Percentiles rank a stretch among this genome's conserved stretches.
Conservation (phyloP, 768 basidiomycete species). For the Suillus bovinus region DNA sequence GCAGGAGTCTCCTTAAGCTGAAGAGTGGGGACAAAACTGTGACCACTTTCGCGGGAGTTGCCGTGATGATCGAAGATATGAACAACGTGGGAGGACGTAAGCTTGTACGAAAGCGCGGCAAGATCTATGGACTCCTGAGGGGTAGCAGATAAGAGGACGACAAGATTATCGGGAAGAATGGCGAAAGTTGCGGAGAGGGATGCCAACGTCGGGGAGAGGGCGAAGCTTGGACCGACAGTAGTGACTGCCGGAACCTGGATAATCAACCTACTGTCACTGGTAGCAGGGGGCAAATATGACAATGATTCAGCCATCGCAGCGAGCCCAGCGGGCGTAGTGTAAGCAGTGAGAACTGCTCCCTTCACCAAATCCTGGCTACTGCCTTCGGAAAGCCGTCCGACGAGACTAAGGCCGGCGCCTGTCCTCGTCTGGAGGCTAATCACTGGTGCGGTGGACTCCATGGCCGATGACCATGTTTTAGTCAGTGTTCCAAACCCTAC, state of each 20-base stretch:
- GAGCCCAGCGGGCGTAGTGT: slow-evolving; percentile 82
- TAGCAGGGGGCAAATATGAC: slow-evolving; percentile 64
- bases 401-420: slow-evolving; percentile 79
- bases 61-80: slow-evolving; percentile 91
- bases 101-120: slow-evolving; percentile 71
- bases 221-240: slow-evolving; percentile 60
- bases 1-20: slow-evolving; percentile 30
- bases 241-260: slow-evolving; percentile 82
- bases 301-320: slow-evolving; percentile 83
- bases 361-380: slow-evolving; percentile 66
- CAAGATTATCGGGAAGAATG: slow-evolving; percentile 63
- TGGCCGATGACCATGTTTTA: slow-evolving; percentile 57
- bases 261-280: slow-evolving; percentile 65
- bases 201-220: slow-evolving; percentile 77
- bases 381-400: slow-evolving; percentile 79
- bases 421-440: slow-evolving; percentile 78
- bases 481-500: slow-evolving; percentile 78
- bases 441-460: slow-evolving; percentile 49
- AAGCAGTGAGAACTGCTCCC: slow-evolving; percentile 69
- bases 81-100: slow-evolving; percentile 68
- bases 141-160: slow-evolving; percentile 80
- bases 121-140: slow-evolving; percentile 83
- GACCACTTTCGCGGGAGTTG: slow-evolving; percentile 73
- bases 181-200: slow-evolving; percentile 59
- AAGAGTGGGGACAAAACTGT: slow-evolving; percentile 44